These are phyloP conservation scores for Fallopia convolvulus DNA, from an alignment of 148 eudicot genomes.

Conservation along the genomic window DNA sequence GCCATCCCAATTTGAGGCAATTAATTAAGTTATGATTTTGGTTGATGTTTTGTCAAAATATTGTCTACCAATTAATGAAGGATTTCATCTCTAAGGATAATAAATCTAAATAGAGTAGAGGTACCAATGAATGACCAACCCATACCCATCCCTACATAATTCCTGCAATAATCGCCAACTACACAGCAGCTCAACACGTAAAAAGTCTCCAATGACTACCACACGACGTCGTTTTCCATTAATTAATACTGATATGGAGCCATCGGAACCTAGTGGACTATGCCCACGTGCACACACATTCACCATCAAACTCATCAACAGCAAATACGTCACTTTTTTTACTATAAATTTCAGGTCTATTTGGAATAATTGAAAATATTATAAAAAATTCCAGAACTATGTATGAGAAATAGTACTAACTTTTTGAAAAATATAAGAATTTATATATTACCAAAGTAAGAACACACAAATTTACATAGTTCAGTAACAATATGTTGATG, in stretches of 20 bases:
- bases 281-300: conserved; percentile 10
- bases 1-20: not conserved
- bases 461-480: no score
- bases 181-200: not conserved
- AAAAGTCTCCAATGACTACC: not conserved
- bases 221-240: conserved; percentile 2
- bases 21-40: no score
- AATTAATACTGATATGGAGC: not conserved
- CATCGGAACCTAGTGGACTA: not conserved
- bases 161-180: not conserved
- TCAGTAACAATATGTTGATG: no score
- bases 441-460: no score
- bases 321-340: not conserved
- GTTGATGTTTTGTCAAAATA: not conserved
- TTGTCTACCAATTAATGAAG: not conserved
- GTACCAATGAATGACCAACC: not conserved
- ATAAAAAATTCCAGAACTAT: no score
- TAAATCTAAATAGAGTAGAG: not conserved
- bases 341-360: not conserved
- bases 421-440: not conserved
- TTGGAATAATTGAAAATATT: no score
- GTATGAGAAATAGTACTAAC: not conserved
- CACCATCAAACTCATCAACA: not conserved
- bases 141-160: not conserved
- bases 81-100: not conserved